A percentile compares a stretch with the other conserved stretches of the same genome.
These are phyloP conservation scores for Cronartium quercuum DNA, from an alignment of 1,284 basidiomycete genomes.

Conservation along the genomic window DNA sequence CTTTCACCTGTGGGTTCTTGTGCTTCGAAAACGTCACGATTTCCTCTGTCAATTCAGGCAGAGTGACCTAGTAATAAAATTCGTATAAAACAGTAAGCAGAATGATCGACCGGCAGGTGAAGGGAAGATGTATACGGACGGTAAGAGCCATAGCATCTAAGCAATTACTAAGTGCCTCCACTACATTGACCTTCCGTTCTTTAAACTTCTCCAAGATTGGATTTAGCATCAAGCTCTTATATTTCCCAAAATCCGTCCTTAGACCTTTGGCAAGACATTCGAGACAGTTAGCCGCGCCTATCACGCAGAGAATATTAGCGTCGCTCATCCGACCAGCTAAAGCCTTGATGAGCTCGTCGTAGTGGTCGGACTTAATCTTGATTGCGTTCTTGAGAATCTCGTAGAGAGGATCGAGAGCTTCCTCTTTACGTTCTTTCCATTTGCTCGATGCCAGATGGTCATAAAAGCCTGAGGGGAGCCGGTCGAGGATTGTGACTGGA, in stretches of 20 bases:
- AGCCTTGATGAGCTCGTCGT: slow-evolving; percentile 67
- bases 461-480: slow-evolving; percentile 68
- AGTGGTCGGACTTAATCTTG: slow-evolving; percentile 62
- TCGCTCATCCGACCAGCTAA: slow-evolving; percentile 80
- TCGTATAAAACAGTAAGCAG: slow-evolving; percentile 28
- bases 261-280: slow-evolving; percentile 81
- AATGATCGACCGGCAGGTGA: slow-evolving; percentile 1
- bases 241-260: slow-evolving; percentile 62
- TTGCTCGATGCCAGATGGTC: slow-evolving; percentile 76
- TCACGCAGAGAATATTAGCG: slow-evolving; percentile 92
- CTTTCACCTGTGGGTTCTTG: slow-evolving; percentile 96
- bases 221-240: slow-evolving; percentile 67
- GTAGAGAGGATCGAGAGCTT: slow-evolving; percentile 72
- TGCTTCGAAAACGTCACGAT: slow-evolving; percentile 69
- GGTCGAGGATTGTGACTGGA: slow-evolving; percentile 68
- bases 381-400: slow-evolving; percentile 70
- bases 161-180: slow-evolving; percentile 78
- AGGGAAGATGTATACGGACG: slow-evolving; percentile 53
- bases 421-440: slow-evolving; percentile 96
- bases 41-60: slow-evolving; percentile 79
- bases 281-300: slow-evolving; percentile 75
- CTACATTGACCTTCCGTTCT: slow-evolving; percentile 83
- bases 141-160: slow-evolving; percentile 83
- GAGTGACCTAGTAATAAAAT: slow-evolving; percentile 58
- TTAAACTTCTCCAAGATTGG: slow-evolving; percentile 85